Evolutionary conservation across 1,284 basidiomycete species (phyloP), one percentile per base, ranked within the genome.

Genomic region (Boletus albobrunnescens): DNA sequence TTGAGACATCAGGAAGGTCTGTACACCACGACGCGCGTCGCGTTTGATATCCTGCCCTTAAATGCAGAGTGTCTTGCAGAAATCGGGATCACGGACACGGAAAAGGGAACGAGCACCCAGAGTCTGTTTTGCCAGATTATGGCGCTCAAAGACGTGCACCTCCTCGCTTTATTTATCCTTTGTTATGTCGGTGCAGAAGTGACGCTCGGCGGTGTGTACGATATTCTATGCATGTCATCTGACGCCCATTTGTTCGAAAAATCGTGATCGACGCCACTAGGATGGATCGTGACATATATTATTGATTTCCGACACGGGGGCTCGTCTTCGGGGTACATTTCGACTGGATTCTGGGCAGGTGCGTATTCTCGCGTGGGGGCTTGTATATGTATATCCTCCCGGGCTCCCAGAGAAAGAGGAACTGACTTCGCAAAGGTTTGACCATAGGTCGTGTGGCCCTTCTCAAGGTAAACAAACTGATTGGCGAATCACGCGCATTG

Each of bases 111-210:
- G 23, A 62, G 52, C 45, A 52, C 59, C 27, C 49, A 50, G 28
- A 77, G 68, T 59, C 66, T 71, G 33, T 74, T 75, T 61, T 60
- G 65, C 22, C 74, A 79, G 55, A 76, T 81, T 32, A 50, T 80
- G 47, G 60, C 63, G 17, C 60, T 73, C 31, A 66, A 60, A 38
- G 60, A 69, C 4, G 74, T 81, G 1, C 76, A 81, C 51, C 63
- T 74, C 39, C 59, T 81, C n/a, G 73, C 78, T 1, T 55, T 74
- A 26, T 81, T 77, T 51, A 56, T 71, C 4, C 61, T 79, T 27
- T 69, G 77, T 22, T 79, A 80, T 50, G 75, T 80, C 14, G 78
- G 79, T 5, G 66, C 71, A 1, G 78, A 81, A 52, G 78, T 80
- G 6, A 75, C 77, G 1, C 65, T 79, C 16, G 74, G 74, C 36